phyloP scores from a whole-genome alignment of 1,139 yeast species.

The Nematodospora anomalae region DNA sequence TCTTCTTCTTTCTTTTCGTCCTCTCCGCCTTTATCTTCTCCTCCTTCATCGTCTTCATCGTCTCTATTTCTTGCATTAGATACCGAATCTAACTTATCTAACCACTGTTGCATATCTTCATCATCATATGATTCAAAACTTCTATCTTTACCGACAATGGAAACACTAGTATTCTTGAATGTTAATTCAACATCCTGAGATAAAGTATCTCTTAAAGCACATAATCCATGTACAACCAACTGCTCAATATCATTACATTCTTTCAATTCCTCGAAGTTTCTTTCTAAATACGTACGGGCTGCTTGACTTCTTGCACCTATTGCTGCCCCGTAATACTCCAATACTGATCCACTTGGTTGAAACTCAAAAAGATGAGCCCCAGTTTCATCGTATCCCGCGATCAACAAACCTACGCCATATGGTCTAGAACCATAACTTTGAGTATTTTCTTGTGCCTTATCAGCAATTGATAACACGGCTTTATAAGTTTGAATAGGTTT shows the following conservation, averaged over 20 bases:
- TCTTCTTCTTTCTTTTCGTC: conserved; percentile 14
- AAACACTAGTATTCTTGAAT: conserved; percentile 80
- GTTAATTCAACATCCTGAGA: conserved; percentile 93
- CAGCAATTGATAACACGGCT: conserved; percentile 86
- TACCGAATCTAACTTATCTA: conserved; percentile 64
- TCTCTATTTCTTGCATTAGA: conserved; percentile 51
- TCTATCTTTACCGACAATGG: conserved; percentile 81
- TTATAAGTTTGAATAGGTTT: conserved; percentile 83
- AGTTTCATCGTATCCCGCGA: conserved; percentile 90
- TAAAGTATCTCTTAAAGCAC: conserved; percentile 89
- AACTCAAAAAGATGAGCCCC: conserved; percentile 96
- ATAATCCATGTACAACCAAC: conserved; percentile 82
- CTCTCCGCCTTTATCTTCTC: conserved; percentile 27
- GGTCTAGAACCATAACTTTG: conserved; percentile 97
- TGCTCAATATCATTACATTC: conserved; percentile 62
- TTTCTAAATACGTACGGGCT: conserved; percentile 91
- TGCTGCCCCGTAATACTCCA: conserved; percentile 91
- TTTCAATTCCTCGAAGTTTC: conserved; percentile 70
- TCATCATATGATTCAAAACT: conserved; percentile 81
- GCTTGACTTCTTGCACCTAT: conserved; percentile 99
- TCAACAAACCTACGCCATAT: conserved; percentile 91
- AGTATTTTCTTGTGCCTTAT: conserved; percentile 95
- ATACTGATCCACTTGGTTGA: conserved; percentile 91
- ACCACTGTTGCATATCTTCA: conserved; percentile 80
- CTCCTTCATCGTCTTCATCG: conserved; percentile 41